Conservation (phyloP, 768 basidiomycete species). For the Psilocybe tampanensis region DNA sequence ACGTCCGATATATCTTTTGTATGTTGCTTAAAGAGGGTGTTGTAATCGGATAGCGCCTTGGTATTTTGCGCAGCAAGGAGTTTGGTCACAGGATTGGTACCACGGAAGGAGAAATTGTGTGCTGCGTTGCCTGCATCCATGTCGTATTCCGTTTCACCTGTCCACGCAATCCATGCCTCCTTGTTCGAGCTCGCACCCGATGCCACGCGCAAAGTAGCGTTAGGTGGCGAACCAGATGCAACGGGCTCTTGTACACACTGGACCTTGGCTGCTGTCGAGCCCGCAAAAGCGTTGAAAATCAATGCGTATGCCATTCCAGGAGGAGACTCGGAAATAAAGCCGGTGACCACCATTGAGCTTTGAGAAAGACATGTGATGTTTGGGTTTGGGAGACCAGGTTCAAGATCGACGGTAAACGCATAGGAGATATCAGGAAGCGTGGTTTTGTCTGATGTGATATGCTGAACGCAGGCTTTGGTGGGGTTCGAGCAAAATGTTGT, state of each 20-base stretch:
- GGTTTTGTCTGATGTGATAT: constrained; percentile 33
- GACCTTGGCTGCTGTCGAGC: constrained; percentile 22
- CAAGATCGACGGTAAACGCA: constrained; percentile 47
- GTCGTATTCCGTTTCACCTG: constrained; percentile 70
- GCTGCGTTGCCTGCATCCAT: constrained; percentile 60
- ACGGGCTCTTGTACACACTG: constrained; percentile 37
- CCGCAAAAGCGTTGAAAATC: constrained; percentile 46
- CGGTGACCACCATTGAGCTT: constrained; percentile 57
- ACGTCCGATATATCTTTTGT: constrained; percentile 49
- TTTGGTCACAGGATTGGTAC: constrained; percentile 49
- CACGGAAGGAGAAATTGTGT: constrained; percentile 63
- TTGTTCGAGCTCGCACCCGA: constrained; percentile 33
- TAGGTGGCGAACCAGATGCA: constrained; percentile 33
- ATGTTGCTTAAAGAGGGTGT: constrained; percentile 47
- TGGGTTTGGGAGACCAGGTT: constrained; percentile 52
- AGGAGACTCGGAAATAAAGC: constrained; percentile 37
- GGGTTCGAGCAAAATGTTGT: constrained; percentile 71
- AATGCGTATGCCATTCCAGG: constrained; percentile 78
- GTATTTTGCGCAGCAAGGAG: constrained; percentile 6
- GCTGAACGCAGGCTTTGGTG: constrained; percentile 60
- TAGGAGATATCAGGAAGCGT: constrained; percentile 38
- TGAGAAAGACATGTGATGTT: constrained; percentile 63
- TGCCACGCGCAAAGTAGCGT: constrained; percentile 48
- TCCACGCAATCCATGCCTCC: constrained; percentile 71
- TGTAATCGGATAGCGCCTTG: constrained; percentile 33